Evolutionary conservation across 768 basidiomycete genomes (phyloP).

Genomic region (Mycena haematopus): DNA sequence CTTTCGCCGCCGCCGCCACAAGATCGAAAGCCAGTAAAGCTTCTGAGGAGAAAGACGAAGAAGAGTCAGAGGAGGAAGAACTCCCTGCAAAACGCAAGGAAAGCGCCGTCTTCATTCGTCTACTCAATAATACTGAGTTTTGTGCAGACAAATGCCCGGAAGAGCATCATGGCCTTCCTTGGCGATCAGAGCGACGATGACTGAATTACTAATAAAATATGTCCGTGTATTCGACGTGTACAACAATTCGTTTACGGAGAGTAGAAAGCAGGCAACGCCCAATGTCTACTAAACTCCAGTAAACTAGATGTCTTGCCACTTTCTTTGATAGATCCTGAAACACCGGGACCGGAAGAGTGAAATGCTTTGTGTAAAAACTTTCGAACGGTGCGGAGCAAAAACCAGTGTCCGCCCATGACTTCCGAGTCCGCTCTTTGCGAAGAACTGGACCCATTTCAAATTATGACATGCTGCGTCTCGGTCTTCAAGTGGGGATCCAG

Average conservation of each 20-base stretch:
- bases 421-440: too few relatives aligned
- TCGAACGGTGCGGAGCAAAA: too few relatives aligned
- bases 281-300: too few relatives aligned
- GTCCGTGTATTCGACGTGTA: conserved; percentile 13
- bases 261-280: too few relatives aligned
- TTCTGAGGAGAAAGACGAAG: conserved; percentile 34
- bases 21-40: conserved; percentile 38
- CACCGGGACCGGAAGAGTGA: too few relatives aligned
- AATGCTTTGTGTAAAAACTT: too few relatives aligned
- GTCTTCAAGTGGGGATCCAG: too few relatives aligned
- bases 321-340: too few relatives aligned
- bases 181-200: conserved; percentile 70
- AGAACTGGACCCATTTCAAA: too few relatives aligned
- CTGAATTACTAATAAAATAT: neutral
- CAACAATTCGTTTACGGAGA: neutral
- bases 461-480: too few relatives aligned
- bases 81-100: conserved; percentile 52
- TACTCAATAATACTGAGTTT: neutral
- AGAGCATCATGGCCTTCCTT: conserved; percentile 76
- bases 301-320: too few relatives aligned
- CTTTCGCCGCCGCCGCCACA: conserved; percentile 61
- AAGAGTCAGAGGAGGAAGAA: conserved; percentile 42
- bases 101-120: conserved; percentile 17
- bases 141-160: conserved; percentile 50
- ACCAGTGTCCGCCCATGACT: too few relatives aligned